These are phyloP conservation scores for Oehlia diaphana DNA, from an alignment of 192 early-diverging fungal species.

Conservation along the genomic window DNA sequence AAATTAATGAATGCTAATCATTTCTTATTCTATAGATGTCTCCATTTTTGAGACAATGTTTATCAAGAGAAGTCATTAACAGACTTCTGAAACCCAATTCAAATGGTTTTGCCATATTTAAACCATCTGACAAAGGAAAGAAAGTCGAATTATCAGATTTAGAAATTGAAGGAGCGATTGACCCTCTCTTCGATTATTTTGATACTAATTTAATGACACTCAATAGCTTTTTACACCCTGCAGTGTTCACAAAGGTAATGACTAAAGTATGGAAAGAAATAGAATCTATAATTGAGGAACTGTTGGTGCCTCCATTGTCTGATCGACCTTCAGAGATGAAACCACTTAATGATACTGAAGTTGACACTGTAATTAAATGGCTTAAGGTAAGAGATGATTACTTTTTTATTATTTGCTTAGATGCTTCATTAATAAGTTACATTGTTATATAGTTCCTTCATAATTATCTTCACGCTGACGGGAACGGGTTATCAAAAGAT, in stretches of 20 bases:
- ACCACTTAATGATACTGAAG: slow-evolving; percentile 62
- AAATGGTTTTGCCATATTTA: slow-evolving; percentile 29
- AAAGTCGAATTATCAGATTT: slow-evolving; percentile 31
- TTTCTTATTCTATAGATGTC: slow-evolving; percentile 51
- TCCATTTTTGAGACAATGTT: slow-evolving; percentile 58
- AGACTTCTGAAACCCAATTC: slow-evolving; percentile 38
- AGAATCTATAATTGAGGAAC: slow-evolving; percentile 62
- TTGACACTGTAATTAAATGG: slow-evolving; percentile 69
- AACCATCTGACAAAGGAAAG: slow-evolving; percentile 31
- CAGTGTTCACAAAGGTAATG: slow-evolving; percentile 66
- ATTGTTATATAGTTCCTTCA: slow-evolving; percentile 58
- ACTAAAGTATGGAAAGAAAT: slow-evolving; percentile 74
- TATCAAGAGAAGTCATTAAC: slow-evolving; percentile 62
- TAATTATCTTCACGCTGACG: slow-evolving; percentile 71
- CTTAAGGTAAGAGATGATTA: slow-evolving; percentile 46
- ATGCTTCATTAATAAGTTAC: not conserved
- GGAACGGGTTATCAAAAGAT: slow-evolving; percentile 64
- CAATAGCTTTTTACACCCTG: slow-evolving; percentile 64
- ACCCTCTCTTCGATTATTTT: slow-evolving; percentile 74
- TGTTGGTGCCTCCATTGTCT: slow-evolving; percentile 72
- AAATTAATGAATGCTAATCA: not conserved
- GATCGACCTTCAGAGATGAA: slow-evolving; percentile 57
- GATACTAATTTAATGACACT: slow-evolving; percentile 68
- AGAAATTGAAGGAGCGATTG: slow-evolving; percentile 66
- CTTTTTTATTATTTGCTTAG: not conserved